Percentiles rank a stretch among this genome's conserved stretches.
Evolutionary conservation across 768 basidiomycete genomes (phyloP).

Genomic region (Tylopilus felleus): DNA sequence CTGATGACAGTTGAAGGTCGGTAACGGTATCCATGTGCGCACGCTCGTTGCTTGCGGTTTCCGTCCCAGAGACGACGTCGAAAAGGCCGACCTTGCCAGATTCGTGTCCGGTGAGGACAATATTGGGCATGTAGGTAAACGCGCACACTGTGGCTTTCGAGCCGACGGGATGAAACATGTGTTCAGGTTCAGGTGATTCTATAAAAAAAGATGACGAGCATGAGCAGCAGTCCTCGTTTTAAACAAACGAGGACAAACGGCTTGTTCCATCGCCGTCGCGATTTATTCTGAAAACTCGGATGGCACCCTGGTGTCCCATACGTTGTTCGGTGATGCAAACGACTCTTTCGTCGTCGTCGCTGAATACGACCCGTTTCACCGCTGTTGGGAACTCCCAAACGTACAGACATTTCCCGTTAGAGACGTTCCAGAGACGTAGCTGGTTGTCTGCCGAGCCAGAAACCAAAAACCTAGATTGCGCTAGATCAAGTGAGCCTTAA

Average conservation of each 20-base stretch:
- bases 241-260: slow-evolving; percentile 51
- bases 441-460: slow-evolving; percentile 95
- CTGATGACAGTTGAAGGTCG: slow-evolving; percentile 87
- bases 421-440: slow-evolving; percentile 85
- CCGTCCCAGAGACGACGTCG: slow-evolving; percentile 84
- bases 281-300: slow-evolving; percentile 88
- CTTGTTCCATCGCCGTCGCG: slow-evolving; percentile 74
- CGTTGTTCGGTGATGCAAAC: slow-evolving; percentile 97
- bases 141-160: slow-evolving; percentile 97
- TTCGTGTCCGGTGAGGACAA: slow-evolving; percentile 94
- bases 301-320: slow-evolving; percentile 88
- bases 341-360: slow-evolving; percentile 75
- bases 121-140: slow-evolving; percentile 72
- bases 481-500: slow-evolving; percentile 36
- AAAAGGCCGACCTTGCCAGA: slow-evolving; percentile 93
- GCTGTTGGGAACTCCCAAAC: slow-evolving; percentile 99
- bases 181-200: slow-evolving; percentile 75
- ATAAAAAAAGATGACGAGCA: slow-evolving; percentile 1
- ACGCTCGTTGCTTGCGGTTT: slow-evolving; percentile 77
- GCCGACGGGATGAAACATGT: slow-evolving; percentile 84
- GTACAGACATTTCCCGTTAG: slow-evolving; percentile 87
- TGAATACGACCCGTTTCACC: slow-evolving; percentile 93
- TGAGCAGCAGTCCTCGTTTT: neutral
- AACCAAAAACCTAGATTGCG: slow-evolving; percentile 79
- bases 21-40: slow-evolving; percentile 87